phyloP scores from a whole-genome alignment of 2,329 filamentous ascomycete genomes.

The Diaporthe ampelina region DNA sequence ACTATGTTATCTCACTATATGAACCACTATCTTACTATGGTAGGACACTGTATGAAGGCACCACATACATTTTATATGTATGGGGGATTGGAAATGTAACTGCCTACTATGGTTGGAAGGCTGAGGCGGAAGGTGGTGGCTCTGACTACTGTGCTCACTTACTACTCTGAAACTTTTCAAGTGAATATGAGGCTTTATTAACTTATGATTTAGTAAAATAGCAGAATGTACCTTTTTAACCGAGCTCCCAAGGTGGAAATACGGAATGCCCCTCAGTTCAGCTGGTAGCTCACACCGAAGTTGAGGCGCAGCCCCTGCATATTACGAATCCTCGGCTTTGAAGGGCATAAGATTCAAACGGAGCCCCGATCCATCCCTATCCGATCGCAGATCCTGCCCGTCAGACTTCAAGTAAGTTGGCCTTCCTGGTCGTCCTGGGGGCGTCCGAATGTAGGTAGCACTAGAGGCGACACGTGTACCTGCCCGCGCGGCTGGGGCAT shows the following conservation, averaged over 20 bases:
- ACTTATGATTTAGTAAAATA: no score
- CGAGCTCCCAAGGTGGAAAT: background rate
- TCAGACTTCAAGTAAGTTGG: background rate
- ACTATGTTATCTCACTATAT: no score
- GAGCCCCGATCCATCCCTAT: background rate
- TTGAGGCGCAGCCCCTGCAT: background rate
- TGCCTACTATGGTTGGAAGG: no score
- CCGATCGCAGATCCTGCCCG: background rate
- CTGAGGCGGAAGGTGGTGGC: no score
- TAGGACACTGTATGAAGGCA: no score
- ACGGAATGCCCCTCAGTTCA: no score
- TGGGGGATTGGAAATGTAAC: no score
- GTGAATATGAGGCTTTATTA: no score
- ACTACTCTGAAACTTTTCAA: background rate
- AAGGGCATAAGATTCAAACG: background rate
- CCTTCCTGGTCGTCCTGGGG: background rate
- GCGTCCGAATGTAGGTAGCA: background rate
- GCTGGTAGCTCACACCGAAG: background rate
- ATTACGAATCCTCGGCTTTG: background rate
- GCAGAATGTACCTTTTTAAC: background rate
- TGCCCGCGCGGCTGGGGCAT: no score
- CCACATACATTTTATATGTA: no score
- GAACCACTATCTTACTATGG: no score
- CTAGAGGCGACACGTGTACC: background rate
- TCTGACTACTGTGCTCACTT: no score